These are phyloP conservation scores for Citrullus colocynthis DNA, from an alignment of 306 rosid genomes.

Conservation along the genomic window DNA sequence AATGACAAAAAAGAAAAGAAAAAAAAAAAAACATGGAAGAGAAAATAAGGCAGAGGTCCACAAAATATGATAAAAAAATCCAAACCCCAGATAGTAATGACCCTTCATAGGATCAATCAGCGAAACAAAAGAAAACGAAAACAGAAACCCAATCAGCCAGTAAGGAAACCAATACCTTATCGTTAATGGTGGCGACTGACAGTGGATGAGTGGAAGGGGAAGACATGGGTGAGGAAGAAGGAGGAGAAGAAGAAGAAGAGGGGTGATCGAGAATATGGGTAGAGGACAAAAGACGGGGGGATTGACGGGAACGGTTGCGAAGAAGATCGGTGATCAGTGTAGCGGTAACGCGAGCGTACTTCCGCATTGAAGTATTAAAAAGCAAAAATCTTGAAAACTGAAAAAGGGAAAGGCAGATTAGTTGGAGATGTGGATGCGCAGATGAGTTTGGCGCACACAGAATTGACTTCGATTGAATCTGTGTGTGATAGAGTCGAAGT, in stretches of 20 bases:
- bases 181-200: slow-evolving; percentile 47
- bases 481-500: neutral
- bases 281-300: slow-evolving; percentile 31
- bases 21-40: neutral
- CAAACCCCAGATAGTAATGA: neutral
- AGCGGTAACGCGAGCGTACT: slow-evolving; percentile 38
- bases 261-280: slow-evolving; percentile 2
- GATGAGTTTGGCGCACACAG: slow-evolving; percentile 5
- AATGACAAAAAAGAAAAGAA: neutral
- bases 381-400: neutral
- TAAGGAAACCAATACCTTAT: slow-evolving; percentile 29
- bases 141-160: neutral
- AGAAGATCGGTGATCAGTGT: slow-evolving; percentile 11
- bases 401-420: neutral
- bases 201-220: slow-evolving; percentile 34
- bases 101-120: neutral
- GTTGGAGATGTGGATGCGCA: neutral
- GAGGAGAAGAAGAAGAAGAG: slow-evolving; percentile 19
- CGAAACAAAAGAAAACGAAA: neutral
- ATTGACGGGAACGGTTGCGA: slow-evolving; percentile 25
- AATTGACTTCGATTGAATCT: neutral
- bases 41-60: neutral
- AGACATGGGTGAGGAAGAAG: slow-evolving; percentile 21
- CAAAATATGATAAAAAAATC: neutral
- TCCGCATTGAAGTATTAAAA: slow-evolving; percentile 41